These are phyloP conservation scores for Toxicodendron radicans DNA, from an alignment of 345 rosid species.

Conservation along the genomic window DNA sequence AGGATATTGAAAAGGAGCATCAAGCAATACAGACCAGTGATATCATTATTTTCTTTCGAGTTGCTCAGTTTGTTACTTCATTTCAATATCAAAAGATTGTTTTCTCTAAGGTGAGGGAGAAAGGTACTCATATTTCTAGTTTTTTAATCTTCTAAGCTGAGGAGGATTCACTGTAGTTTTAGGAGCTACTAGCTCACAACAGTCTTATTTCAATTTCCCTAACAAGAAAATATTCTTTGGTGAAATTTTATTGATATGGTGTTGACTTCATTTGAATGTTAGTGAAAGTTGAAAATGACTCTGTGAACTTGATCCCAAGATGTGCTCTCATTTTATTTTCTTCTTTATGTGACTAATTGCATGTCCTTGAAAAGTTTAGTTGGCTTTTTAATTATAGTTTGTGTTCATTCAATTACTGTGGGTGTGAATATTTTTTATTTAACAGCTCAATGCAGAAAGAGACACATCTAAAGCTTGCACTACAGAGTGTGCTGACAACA, in stretches of 20 bases:
- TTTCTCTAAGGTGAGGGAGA: slow-evolving; percentile 57
- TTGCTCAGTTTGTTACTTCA: slow-evolving; percentile 76
- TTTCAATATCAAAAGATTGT: slow-evolving; percentile 71
- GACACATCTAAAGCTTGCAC: slow-evolving; percentile 34
- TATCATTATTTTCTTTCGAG: slow-evolving; percentile 67
- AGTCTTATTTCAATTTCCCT: not conserved
- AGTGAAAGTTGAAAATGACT: not conserved
- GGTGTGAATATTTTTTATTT: slow-evolving; percentile 16
- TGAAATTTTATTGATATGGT: not conserved
- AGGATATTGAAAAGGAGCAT: slow-evolving; percentile 89
- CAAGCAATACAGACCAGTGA: slow-evolving; percentile 75
- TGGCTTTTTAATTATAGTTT: not conserved
- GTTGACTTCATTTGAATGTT: not conserved
- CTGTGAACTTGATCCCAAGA: not conserved
- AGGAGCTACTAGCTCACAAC: not conserved
- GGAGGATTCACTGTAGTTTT: not conserved
- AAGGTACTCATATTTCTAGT: slow-evolving; percentile 10
- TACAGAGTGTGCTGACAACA: slow-evolving; percentile 39
- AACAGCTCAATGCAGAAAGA: slow-evolving; percentile 46
- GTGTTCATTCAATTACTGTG: slow-evolving; percentile 10
- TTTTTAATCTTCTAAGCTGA: not conserved
- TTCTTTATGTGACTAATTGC: not conserved
- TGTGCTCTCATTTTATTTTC: not conserved
- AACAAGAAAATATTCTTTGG: not conserved
- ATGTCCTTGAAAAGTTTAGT: slow-evolving; percentile 2